Base-by-base conservation (phyloP, 2,329 filamentous ascomycete genomes). In the Fusarium neocosmosporiellum region DNA sequence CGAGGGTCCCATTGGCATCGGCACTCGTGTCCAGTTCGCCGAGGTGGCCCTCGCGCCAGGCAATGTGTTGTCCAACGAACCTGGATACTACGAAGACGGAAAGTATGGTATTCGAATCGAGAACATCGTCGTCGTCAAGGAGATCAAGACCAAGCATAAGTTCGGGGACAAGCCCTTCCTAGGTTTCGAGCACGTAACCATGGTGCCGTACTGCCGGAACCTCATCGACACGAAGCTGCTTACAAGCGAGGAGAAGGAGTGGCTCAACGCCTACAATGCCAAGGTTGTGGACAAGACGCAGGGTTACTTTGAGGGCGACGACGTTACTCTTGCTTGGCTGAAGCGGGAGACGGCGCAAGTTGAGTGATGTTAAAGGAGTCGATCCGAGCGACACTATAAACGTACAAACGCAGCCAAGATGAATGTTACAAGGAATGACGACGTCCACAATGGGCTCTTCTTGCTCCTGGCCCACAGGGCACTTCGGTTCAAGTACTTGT, bases 51-150 rank as follows among this genome's bases (percentile, higher is more conserved):
- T 99, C 33, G 90, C 94, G 0, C 88, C 94, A n/a, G 96, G 96
- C 50, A 98, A 99, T 77, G 96, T 99, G 43, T 90, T 98, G 61
- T 98, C 96, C 2, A 95, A 98, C 78, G 95, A 99, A 82, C 96
- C 96, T 2, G 96, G 96, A 33, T 99, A 95, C 84, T 99, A 99
- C 81, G 95, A 98, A 82, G 96, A 99, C 77, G 96, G 95, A 55
- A 91, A 91, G 41, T 99, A 97, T 79, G 96, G 96, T 20, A 96
- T 99, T 75, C 92, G 96, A 20, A 98, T 98, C 78, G 96, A 99
- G 83, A 99, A 99, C 81, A 91, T 99, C 78, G 90, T 97, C 73
- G 92, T 98, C 87, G 94, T 97, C 33, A 92, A 90, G 74, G 95
- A 98, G 80, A 92, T 93, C n/a, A 87, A 95, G 82, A 98, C 96